Percentiles rank a stretch among this genome's conserved stretches.
Evolutionary conservation across 1,139 yeast species (phyloP).

Genomic region (Yamadazyma triangularis): DNA sequence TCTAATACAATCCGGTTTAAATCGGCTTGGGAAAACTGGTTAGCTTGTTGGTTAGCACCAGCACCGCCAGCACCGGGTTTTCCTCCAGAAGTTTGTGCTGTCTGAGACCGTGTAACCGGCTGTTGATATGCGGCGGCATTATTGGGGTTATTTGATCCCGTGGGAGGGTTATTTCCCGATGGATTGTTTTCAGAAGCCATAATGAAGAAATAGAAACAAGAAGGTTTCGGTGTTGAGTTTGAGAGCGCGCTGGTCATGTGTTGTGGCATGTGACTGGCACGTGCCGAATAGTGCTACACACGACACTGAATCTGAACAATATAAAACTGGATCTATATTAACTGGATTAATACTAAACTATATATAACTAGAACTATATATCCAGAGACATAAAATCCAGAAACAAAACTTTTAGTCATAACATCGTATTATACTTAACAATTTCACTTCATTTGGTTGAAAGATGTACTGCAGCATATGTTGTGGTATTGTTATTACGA

Average conservation of each 20-base stretch:
- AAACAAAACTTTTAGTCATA: no score
- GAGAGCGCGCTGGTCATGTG: no score
- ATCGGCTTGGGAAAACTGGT: constrained; percentile 64
- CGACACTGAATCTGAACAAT: not conserved
- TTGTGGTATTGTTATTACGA: no score
- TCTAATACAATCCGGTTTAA: constrained; percentile 87
- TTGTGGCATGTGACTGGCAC: no score
- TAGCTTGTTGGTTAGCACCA: constrained; percentile 6
- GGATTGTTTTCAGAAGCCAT: not conserved
- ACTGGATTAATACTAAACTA: no score
- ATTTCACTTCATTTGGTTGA: no score
- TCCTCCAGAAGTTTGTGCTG: constrained; percentile 5
- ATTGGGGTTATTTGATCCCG: constrained; percentile 1
- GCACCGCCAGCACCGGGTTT: not conserved
- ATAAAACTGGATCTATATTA: not conserved
- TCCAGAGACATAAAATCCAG: no score
- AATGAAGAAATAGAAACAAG: not conserved
- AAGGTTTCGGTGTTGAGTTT: no score
- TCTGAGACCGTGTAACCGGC: constrained; percentile 11
- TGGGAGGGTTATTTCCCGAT: not conserved
- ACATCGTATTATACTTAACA: no score
- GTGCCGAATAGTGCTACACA: no score
- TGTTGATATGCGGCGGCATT: constrained; percentile 5
- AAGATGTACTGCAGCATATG: no score
- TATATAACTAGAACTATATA: no score